phyloP scores from a whole-genome alignment of 352 stramenopile species.

The Phytophthora boehmeriae region DNA sequence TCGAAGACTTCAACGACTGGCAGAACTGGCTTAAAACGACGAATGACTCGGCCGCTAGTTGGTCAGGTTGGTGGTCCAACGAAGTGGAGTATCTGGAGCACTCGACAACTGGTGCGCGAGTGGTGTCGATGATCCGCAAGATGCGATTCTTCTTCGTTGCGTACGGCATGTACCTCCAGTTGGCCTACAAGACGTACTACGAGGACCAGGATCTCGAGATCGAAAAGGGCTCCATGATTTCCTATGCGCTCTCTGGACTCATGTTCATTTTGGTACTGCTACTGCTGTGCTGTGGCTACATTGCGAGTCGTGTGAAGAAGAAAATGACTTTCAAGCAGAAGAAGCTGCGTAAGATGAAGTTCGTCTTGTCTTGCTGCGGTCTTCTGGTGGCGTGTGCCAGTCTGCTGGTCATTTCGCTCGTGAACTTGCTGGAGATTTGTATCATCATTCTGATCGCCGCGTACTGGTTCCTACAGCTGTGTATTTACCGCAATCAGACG shows the following conservation, averaged over 20 bases:
- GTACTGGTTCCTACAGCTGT: slow-evolving; percentile 89
- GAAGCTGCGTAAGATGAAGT: slow-evolving; percentile 91
- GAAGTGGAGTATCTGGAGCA: slow-evolving; percentile 86
- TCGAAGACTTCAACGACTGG: slow-evolving; percentile 94
- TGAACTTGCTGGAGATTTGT: slow-evolving; percentile 76
- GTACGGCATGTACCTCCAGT: slow-evolving; percentile 78
- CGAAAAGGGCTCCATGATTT: slow-evolving; percentile 59
- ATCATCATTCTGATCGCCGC: slow-evolving; percentile 73
- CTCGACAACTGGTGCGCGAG: slow-evolving; percentile 61
- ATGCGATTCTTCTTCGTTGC: slow-evolving; percentile 84
- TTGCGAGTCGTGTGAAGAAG: slow-evolving; percentile 86
- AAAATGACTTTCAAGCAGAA: slow-evolving; percentile 91
- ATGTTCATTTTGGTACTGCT: slow-evolving; percentile 79
- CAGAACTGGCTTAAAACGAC: slow-evolving; percentile 94
- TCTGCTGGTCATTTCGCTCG: slow-evolving; percentile 70
- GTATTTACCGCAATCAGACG: slow-evolving; percentile 76
- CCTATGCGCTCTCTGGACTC: slow-evolving; percentile 64
- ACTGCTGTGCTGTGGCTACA: slow-evolving; percentile 86
- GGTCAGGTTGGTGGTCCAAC: slow-evolving; percentile 89
- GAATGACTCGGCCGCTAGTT: slow-evolving; percentile 87
- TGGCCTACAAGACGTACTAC: slow-evolving; percentile 86
- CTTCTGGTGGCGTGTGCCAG: slow-evolving; percentile 59
- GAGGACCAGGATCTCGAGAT: slow-evolving; percentile 66
- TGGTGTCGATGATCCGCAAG: slow-evolving; percentile 81
- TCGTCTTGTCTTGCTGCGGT: slow-evolving; percentile 73